Conservation (phyloP, 768 basidiomycete genomes). For the Leccinum disarticulatum region DNA sequence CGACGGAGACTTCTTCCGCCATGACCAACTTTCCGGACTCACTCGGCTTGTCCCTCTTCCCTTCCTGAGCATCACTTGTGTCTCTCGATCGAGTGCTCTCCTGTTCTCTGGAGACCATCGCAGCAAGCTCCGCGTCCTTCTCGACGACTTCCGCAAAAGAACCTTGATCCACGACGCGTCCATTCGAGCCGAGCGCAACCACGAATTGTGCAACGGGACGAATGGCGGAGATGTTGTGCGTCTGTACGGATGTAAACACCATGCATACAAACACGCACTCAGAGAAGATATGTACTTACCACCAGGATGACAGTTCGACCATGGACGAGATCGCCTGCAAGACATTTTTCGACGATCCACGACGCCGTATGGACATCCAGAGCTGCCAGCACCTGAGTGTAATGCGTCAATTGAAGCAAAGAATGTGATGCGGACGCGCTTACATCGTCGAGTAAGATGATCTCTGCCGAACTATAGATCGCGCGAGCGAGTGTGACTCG, state of each 20-base stretch:
- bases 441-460: background rate
- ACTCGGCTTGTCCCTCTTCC: background rate
- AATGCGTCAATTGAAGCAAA: background rate
- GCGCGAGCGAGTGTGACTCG: constrained; percentile 3
- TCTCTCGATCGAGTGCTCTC: background rate
- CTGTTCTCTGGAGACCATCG: background rate
- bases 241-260: background rate
- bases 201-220: background rate
- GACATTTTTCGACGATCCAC: constrained; percentile 4
- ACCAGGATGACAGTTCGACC: constrained; percentile 7
- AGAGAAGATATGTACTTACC: background rate
- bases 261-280: background rate
- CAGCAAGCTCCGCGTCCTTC: background rate
- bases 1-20: background rate
- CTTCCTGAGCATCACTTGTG: background rate
- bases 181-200: background rate
- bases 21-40: background rate
- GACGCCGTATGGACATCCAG: constrained; percentile 4
- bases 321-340: background rate
- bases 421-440: background rate
- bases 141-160: background rate
- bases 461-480: constrained; percentile 1
- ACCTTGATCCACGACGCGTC: background rate
- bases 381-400: background rate
- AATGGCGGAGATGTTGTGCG: background rate